Evolutionary conservation across 1,139 yeast genomes (phyloP), one percentile per base, ranked within the genome.

Genomic region (Debaryomyces subglobosus): DNA sequence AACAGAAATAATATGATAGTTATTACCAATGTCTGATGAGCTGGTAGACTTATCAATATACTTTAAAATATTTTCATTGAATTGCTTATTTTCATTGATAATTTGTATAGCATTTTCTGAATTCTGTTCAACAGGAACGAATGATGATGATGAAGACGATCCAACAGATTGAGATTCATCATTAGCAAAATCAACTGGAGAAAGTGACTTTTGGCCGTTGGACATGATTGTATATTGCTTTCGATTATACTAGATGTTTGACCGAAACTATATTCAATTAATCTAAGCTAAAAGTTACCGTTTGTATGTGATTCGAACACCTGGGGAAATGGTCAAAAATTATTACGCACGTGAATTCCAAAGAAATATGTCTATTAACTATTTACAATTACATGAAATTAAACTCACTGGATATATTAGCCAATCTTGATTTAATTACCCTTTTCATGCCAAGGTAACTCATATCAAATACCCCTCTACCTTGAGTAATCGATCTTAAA

Each of bases 1-100:
- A 44, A 94, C 99, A 0, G 98, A 87, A 2, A 94, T 89, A 23
- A 94, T 85, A 65, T 94, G 97, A 71, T 92, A 92, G 59, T 86
- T 78, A 52, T 88, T 72, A 0, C 94, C 96, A 23, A 78, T 77
- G 18, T 33, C 21, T 8, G 61, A 55, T 8, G 63, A 54, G 4
- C 60, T 69, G 13, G 62, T 62, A 43, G 71, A 67, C 55, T 67
- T 72, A 74, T 51, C 63, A 57, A 76, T 67, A 53, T 76, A 76
- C 5, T 63, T 65, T 53, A 74, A 63, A 47, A 76, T 63, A 1
- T 56, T 52, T 3, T 49, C 32, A 55, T 81, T 84, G 77, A 89
- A 89, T 37, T 70, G 65, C 64, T 92, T 91, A 52, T 79, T 68
- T 63, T 90, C 97, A 62, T 89, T 84, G 55, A 92, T 88, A 45